Evolutionary conservation across 768 basidiomycete genomes (phyloP).

Genomic region (Tephrocybe sp.): DNA sequence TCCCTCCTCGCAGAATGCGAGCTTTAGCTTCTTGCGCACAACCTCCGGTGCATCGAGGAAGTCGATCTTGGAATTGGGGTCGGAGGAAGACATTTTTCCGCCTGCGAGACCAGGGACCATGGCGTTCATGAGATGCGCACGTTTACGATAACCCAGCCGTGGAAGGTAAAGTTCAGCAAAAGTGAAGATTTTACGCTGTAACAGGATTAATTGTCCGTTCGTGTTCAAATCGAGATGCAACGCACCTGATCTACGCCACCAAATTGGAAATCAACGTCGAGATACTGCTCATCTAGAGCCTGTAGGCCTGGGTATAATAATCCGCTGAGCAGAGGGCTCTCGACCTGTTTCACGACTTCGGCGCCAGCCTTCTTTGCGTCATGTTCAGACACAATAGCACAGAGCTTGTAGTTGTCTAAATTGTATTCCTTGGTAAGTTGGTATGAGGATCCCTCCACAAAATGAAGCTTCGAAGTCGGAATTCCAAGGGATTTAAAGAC

Average conservation of each 20-base stretch:
- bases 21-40: constrained; percentile 87
- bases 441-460: constrained; percentile 91
- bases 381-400: constrained; percentile 90
- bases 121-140: constrained; percentile 96
- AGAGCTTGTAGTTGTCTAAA: constrained; percentile 91
- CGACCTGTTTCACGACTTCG: constrained; percentile 97
- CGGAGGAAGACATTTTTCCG: constrained; percentile 98
- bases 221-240: neutral
- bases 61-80: constrained; percentile 97
- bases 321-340: constrained; percentile 87
- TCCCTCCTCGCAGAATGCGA: constrained; percentile 93
- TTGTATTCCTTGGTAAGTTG: constrained; percentile 92
- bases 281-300: constrained; percentile 96
- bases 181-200: constrained; percentile 95
- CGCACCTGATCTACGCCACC: constrained; percentile 95
- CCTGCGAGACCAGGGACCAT: constrained; percentile 97
- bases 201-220: neutral
- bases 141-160: constrained; percentile 87
- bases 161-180: constrained; percentile 97
- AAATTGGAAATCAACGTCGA: constrained; percentile 95
- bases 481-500: constrained; percentile 91
- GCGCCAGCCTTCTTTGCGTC: constrained; percentile 99
- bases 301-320: constrained; percentile 95
- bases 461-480: constrained; percentile 78
- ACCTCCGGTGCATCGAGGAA: constrained; percentile 86